These are phyloP conservation scores for Aspergillus sp. DNA, from an alignment of 2,329 filamentous ascomycete species.

Conservation along the genomic window DNA sequence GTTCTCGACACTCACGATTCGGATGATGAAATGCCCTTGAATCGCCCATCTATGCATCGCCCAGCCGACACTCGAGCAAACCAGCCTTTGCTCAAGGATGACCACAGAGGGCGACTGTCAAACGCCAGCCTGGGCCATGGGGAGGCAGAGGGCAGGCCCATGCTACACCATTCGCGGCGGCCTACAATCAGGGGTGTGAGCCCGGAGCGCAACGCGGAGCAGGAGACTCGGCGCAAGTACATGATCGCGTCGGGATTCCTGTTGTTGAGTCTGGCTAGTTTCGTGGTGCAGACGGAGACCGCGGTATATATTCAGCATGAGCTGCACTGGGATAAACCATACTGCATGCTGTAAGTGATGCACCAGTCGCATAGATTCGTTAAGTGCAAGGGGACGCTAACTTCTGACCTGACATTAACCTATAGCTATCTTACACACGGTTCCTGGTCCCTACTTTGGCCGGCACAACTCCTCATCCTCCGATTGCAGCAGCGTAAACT, in stretches of 20 bases:
- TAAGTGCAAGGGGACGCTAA: neutral
- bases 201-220: constrained; percentile 63
- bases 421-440: constrained; percentile 82
- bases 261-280: constrained; percentile 77
- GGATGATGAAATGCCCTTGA: constrained; percentile 48
- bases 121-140: constrained; percentile 30
- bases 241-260: constrained; percentile 84
- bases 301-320: constrained; percentile 93
- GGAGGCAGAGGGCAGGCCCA: constrained; percentile 38
- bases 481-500: constrained; percentile 75
- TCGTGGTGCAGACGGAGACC: constrained; percentile 93
- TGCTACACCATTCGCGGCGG: constrained; percentile 52
- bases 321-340: constrained; percentile 95
- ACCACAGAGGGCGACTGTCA: constrained; percentile 41
- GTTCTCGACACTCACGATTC: constrained; percentile 40
- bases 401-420: neutral
- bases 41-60: constrained; percentile 51
- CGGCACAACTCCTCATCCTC: constrained; percentile 75
- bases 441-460: constrained; percentile 90
- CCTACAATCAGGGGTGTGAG: constrained; percentile 77
- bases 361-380: neutral
- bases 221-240: constrained; percentile 77
- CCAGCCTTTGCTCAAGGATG: constrained; percentile 57
- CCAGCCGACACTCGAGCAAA: constrained; percentile 52
- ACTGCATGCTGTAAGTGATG: constrained; percentile 83